Conservation (phyloP, 352 stramenopile species). For the Halophytophthora polymorphica region DNA sequence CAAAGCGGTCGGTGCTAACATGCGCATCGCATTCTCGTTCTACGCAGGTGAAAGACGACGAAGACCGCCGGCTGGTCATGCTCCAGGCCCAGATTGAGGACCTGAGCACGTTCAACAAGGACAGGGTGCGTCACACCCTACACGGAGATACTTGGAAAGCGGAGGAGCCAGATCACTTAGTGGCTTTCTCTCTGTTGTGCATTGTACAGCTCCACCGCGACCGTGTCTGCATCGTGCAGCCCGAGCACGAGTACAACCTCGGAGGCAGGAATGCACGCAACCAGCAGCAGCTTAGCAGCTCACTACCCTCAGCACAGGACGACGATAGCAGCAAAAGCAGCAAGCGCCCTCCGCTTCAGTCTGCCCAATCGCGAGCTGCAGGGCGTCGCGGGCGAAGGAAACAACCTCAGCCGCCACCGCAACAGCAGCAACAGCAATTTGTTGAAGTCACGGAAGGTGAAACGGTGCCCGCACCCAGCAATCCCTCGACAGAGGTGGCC, state of each 20-base stretch:
- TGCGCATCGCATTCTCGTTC: background rate
- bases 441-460: slow-evolving; percentile 15
- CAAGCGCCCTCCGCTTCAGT: slow-evolving; percentile 37
- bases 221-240: slow-evolving; percentile 55
- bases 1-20: background rate
- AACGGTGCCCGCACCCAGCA: background rate
- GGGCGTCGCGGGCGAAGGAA: slow-evolving; percentile 38
- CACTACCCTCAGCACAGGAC: slow-evolving; percentile 24
- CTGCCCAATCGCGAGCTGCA: slow-evolving; percentile 24
- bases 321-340: slow-evolving; percentile 44
- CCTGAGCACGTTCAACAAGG: slow-evolving; percentile 78
- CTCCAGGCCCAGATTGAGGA: slow-evolving; percentile 92
- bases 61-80: slow-evolving; percentile 91
- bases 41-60: slow-evolving; percentile 88
- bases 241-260: slow-evolving; percentile 50
- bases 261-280: slow-evolving; percentile 27
- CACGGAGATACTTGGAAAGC: background rate
- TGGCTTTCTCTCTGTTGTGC: background rate
- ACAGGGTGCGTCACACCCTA: slow-evolving; percentile 39
- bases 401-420: slow-evolving; percentile 23
- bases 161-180: too few species aligned
- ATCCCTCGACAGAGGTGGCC: slow-evolving; percentile 17
- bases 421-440: slow-evolving; percentile 15
- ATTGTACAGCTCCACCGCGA: slow-evolving; percentile 58
- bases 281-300: slow-evolving; percentile 22